Conservation (phyloP, 768 basidiomycete species). For the Candolleomyces aberdarensis region DNA sequence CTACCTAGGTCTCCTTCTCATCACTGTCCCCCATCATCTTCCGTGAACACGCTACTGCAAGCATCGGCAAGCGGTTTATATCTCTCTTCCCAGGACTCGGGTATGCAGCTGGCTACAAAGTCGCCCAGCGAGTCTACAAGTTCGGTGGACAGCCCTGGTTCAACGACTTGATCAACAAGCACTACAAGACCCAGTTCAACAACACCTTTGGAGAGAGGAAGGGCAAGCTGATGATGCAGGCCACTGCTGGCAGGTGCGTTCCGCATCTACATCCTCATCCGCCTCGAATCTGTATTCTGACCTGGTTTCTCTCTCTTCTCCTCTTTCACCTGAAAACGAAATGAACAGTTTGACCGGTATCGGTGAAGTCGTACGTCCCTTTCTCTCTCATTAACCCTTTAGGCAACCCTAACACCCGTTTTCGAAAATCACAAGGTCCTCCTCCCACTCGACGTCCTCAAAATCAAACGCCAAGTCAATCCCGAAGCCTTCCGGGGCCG, state of each 20-base stretch:
- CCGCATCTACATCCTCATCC: background rate
- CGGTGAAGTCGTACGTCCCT: slow-evolving; percentile 81
- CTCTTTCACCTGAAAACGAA: slow-evolving; percentile 2
- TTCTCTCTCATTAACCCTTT: background rate
- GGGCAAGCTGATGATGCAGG: slow-evolving; percentile 95
- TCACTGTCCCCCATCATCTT: slow-evolving; percentile 81
- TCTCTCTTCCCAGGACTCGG: slow-evolving; percentile 98
- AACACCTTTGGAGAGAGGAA: slow-evolving; percentile 89
- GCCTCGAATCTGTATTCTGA: background rate
- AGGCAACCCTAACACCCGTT: background rate
- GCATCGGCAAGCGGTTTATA: slow-evolving; percentile 65
- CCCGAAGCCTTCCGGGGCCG: slow-evolving; percentile 97
- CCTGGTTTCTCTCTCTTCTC: background rate
- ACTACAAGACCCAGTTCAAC: slow-evolving; percentile 81
- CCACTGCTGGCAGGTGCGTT: slow-evolving; percentile 82
- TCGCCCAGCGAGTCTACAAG: slow-evolving; percentile 92
- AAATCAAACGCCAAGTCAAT: slow-evolving; percentile 98
- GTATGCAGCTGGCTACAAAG: slow-evolving; percentile 97
- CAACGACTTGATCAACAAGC: slow-evolving; percentile 81
- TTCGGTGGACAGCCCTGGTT: slow-evolving; percentile 99
- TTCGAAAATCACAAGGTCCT: slow-evolving; percentile 56
- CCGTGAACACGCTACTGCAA: slow-evolving; percentile 72
- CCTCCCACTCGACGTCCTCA: slow-evolving; percentile 94
- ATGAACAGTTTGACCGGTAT: slow-evolving; percentile 64
- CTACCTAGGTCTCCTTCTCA: slow-evolving; percentile 66